Percentiles rank a stretch among this genome's conserved stretches.
phyloP scores from a whole-genome alignment of 495 filamentous ascomycete species.

The Usnea hakonensis region DNA sequence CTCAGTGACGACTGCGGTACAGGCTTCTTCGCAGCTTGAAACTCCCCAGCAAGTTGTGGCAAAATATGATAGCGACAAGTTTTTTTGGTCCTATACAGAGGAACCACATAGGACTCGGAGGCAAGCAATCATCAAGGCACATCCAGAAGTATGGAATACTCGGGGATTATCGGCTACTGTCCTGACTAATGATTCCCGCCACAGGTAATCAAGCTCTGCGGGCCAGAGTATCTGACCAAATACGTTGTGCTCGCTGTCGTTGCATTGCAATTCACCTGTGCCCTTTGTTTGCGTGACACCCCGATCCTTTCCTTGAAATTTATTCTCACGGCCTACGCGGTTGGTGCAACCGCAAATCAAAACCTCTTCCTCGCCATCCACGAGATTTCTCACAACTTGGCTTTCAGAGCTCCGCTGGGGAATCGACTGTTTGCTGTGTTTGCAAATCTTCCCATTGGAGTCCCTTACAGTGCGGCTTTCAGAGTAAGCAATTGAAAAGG shows the following conservation, averaged over 20 bases:
- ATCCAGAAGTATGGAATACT: conserved; percentile 67
- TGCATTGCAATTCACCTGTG: conserved; percentile 68
- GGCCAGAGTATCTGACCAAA: conserved; percentile 92
- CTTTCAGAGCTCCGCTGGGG: conserved; percentile 73
- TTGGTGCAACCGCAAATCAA: conserved; percentile 95
- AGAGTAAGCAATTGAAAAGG: conserved; percentile 43
- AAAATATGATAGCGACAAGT: conserved; percentile 39
- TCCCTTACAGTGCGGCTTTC: conserved; percentile 96
- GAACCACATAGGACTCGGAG: conserved; percentile 90
- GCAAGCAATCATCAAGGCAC: conserved; percentile 93
- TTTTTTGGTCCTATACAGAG: conserved; percentile 97
- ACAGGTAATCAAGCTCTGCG: conserved; percentile 95
- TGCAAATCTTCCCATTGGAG: conserved; percentile 90
- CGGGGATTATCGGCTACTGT: neutral
- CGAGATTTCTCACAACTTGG: conserved; percentile 97
- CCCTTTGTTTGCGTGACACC: conserved; percentile 69
- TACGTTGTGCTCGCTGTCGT: conserved; percentile 84
- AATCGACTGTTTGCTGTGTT: conserved; percentile 86
- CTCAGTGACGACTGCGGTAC: conserved; percentile 4
- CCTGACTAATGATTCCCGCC: conserved; percentile 11
- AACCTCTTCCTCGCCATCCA: conserved; percentile 99
- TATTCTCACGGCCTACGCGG: conserved; percentile 78
- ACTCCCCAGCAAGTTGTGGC: neutral
- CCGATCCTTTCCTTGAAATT: conserved; percentile 76
- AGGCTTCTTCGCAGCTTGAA: conserved; percentile 3